phyloP scores from a whole-genome alignment of 2,329 filamentous ascomycete species.

The Arthrobotrys iridis region DNA sequence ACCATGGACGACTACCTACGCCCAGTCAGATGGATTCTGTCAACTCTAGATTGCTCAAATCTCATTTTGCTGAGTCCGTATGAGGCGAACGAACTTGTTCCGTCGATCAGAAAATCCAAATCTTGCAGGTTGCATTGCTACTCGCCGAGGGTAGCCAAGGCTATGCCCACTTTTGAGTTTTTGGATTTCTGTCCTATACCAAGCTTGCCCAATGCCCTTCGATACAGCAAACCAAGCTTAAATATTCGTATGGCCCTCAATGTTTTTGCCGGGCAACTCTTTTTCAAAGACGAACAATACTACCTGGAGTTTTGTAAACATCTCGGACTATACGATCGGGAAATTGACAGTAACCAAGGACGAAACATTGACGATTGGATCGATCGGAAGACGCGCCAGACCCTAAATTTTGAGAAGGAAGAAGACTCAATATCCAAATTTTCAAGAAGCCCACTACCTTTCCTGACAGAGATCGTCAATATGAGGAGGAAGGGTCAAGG shows the following conservation, averaged over 20 bases:
- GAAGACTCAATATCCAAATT: slow-evolving; percentile 17
- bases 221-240: not conserved
- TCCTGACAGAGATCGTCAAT: slow-evolving; percentile 62
- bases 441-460: slow-evolving; percentile 62
- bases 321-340: slow-evolving; percentile 64
- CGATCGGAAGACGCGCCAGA: slow-evolving; percentile 16
- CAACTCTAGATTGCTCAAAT: not conserved
- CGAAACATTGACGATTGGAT: slow-evolving; percentile 21
- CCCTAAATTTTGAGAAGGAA: not conserved
- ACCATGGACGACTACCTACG: slow-evolving; percentile 65
- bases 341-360: slow-evolving; percentile 51
- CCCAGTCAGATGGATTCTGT: slow-evolving; percentile 59
- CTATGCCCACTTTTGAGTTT: slow-evolving; percentile 51
- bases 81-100: slow-evolving; percentile 69
- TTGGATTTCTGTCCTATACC: slow-evolving; percentile 62
- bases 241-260: slow-evolving; percentile 64
- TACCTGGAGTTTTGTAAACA: slow-evolving; percentile 67
- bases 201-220: slow-evolving; percentile 57
- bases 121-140: slow-evolving; percentile 66
- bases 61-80: slow-evolving; percentile 67
- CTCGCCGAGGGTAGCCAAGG: slow-evolving; percentile 63
- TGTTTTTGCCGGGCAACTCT: slow-evolving; percentile 73
- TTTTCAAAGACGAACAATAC: slow-evolving; percentile 69
- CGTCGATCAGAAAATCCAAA: slow-evolving; percentile 60
- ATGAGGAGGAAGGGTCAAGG: slow-evolving; percentile 61